Evolutionary conservation across 2,329 filamentous ascomycete species (phyloP).

Genomic region (Lachnellula willkommii): DNA sequence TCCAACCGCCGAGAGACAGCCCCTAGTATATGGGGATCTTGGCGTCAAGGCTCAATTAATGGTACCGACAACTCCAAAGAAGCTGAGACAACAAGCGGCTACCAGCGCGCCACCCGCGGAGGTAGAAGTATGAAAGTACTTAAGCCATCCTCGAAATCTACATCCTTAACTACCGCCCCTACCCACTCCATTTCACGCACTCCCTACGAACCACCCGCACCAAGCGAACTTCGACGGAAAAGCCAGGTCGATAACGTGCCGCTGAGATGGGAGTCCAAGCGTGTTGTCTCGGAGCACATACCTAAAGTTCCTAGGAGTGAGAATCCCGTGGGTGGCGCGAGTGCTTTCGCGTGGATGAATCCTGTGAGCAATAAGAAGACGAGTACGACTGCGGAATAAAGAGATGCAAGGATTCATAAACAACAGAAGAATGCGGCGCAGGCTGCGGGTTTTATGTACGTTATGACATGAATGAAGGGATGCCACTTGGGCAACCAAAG

Average conservation of each 20-base stretch:
- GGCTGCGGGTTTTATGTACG: no score
- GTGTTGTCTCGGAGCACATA: conserved; percentile 34
- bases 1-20: conserved; percentile 41
- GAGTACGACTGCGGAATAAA: conserved; percentile 12
- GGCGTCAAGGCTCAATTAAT: conserved; percentile 50
- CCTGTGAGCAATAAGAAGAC: conserved; percentile 40
- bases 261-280: conserved; percentile 49
- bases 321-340: conserved; percentile 88
- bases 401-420: no score
- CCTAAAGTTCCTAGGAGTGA: conserved; percentile 47
- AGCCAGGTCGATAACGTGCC: conserved; percentile 38
- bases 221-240: conserved; percentile 50
- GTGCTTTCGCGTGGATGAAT: conserved; percentile 91
- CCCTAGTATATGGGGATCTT: conserved; percentile 64
- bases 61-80: conserved; percentile 19
- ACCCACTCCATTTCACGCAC: conserved; percentile 46
- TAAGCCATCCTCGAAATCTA: conserved; percentile 67
- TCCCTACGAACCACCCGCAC: conserved; percentile 47
- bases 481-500: no score
- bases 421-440: no score
- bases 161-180: conserved; percentile 42
- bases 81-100: conserved; percentile 40
- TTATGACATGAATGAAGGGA: no score
- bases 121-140: conserved; percentile 82
- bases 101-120: conserved; percentile 64